A percentile compares a stretch with the other conserved stretches of the same genome.
These are phyloP conservation scores for Kwoniella shivajii DNA, from an alignment of 1,284 basidiomycete species.

Conservation along the genomic window DNA sequence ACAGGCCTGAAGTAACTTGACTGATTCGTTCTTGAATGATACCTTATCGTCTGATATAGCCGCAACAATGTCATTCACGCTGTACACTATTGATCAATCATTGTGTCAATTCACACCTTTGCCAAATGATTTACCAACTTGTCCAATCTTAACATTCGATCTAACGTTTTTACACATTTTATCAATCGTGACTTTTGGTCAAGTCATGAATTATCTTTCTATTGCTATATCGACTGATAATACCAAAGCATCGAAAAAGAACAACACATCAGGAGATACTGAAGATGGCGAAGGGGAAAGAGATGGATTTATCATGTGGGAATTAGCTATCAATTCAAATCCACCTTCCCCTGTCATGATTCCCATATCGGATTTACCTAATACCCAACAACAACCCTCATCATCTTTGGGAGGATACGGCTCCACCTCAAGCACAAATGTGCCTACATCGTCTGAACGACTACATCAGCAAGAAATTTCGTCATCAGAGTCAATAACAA, in stretches of 20 bases:
- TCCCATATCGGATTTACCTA: background rate
- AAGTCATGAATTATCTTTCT: constrained; percentile 39
- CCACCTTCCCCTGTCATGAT: constrained; percentile 19
- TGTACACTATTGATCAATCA: constrained; percentile 34
- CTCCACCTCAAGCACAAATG: constrained; percentile 4
- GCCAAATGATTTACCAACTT: constrained; percentile 30
- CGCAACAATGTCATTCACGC: constrained; percentile 45
- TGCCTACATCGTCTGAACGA: background rate
- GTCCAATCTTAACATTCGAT: constrained; percentile 43
- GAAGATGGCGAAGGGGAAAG: constrained; percentile 3
- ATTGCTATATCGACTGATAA: constrained; percentile 29
- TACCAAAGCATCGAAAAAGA: constrained; percentile 6
- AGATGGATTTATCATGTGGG: constrained; percentile 45
- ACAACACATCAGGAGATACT: constrained; percentile 1
- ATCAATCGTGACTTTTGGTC: constrained; percentile 29
- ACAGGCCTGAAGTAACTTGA: background rate
- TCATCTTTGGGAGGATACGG: constrained; percentile 10
- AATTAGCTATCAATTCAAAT: constrained; percentile 36
- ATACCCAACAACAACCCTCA: background rate
- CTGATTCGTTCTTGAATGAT: no score
- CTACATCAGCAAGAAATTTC: no score
- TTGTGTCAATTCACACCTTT: constrained; percentile 26
- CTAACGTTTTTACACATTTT: constrained; percentile 37
- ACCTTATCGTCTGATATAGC: constrained; percentile 25
- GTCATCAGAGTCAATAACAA: no score